These are phyloP conservation scores for Xylaria sp. DNA, from an alignment of 2,329 filamentous ascomycete species.

Conservation along the genomic window DNA sequence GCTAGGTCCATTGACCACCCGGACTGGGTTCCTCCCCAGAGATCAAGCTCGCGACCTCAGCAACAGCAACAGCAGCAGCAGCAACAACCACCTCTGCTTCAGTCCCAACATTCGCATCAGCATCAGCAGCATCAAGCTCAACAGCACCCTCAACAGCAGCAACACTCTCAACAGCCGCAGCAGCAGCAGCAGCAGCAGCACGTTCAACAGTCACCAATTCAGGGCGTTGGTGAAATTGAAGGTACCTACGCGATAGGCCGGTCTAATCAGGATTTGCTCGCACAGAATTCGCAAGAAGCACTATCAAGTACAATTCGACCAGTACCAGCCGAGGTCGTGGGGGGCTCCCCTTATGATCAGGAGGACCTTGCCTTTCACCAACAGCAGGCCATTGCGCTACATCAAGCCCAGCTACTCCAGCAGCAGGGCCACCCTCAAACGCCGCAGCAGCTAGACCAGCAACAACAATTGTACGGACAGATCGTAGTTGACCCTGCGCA, in stretches of 20 bases:
- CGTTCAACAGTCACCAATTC: constrained; percentile 57
- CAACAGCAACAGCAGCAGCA: constrained; percentile 26
- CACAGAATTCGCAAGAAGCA: constrained; percentile 54
- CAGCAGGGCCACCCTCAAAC: constrained; percentile 30
- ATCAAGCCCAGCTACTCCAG: constrained; percentile 39
- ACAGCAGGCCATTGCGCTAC: constrained; percentile 48
- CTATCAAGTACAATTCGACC: constrained; percentile 59
- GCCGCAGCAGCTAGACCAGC: constrained; percentile 49
- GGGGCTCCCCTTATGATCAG: constrained; percentile 55
- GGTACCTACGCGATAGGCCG: constrained; percentile 51
- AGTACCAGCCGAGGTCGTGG: constrained; percentile 58
- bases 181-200: constrained; percentile 6
- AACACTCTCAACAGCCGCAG: constrained; percentile 14
- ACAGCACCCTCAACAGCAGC: constrained; percentile 11
- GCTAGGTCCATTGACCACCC: constrained; percentile 44
- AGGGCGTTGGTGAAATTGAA: constrained; percentile 55
- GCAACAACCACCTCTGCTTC: constrained; percentile 36
- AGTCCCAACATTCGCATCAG: not conserved
- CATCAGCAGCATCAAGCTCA: constrained; percentile 35
- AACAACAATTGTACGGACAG: constrained; percentile 49
- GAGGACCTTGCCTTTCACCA: constrained; percentile 58
- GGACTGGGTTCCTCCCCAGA: constrained; percentile 45
- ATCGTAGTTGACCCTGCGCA: constrained; percentile 54
- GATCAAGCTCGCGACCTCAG: constrained; percentile 36
- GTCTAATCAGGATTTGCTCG: constrained; percentile 54